Evolutionary conservation across 2,329 filamentous ascomycete species (phyloP).

Genomic region (Fonsecaea pugnacius): DNA sequence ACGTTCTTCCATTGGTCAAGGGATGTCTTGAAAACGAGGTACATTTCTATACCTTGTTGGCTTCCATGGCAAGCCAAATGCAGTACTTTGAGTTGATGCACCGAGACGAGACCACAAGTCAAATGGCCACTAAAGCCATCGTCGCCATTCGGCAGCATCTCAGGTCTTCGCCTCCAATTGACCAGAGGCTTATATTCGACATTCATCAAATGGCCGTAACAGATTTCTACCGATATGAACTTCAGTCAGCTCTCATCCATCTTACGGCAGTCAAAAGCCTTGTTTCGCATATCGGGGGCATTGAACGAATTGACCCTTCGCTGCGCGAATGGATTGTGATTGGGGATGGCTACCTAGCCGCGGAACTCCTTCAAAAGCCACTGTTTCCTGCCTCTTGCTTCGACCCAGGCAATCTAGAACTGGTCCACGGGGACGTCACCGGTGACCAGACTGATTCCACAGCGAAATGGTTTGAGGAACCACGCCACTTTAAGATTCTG

Average conservation of each 20-base stretch:
- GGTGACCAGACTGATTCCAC: background rate
- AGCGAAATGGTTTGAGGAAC: background rate
- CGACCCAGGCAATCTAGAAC: conserved; percentile 1
- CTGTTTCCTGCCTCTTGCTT: conserved; percentile 15
- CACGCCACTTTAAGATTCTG: background rate
- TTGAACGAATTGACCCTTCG: conserved; percentile 11
- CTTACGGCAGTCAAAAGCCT: conserved; percentile 5
- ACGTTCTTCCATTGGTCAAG: conserved; percentile 2
- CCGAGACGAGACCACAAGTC: conserved; percentile 2
- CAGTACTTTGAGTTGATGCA: conserved; percentile 9
- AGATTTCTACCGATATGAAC: conserved; percentile 19
- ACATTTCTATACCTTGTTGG: conserved; percentile 15
- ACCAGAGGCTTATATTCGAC: conserved; percentile 16
- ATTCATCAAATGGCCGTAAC: conserved; percentile 16
- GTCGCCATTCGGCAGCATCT: conserved; percentile 4
- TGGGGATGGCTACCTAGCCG: conserved; percentile 11
- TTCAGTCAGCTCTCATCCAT: conserved; percentile 10
- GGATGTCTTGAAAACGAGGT: conserved; percentile 8
- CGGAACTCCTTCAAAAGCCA: conserved; percentile 12
- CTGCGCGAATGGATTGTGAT: conserved; percentile 17
- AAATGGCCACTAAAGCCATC: conserved; percentile 6
- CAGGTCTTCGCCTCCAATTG: conserved; percentile 1
- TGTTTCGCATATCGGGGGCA: conserved; percentile 5
- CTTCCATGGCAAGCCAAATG: conserved; percentile 19
- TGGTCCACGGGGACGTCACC: background rate